Base-by-base conservation (phyloP, 768 basidiomycete genomes). In the Mrakia gelida region DNA sequence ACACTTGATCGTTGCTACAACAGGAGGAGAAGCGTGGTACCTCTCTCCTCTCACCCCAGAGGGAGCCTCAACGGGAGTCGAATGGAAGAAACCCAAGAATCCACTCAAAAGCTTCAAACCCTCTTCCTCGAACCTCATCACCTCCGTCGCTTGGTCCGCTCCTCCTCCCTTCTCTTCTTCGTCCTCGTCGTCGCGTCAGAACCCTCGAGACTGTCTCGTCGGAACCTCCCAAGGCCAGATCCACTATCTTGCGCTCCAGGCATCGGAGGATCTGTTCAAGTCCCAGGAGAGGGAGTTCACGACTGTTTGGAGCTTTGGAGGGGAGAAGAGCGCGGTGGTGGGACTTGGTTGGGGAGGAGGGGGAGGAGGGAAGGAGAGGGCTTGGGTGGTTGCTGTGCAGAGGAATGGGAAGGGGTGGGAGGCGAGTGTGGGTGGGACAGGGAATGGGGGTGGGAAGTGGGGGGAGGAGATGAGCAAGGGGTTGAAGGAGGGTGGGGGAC, bases 21-120 rank as follows among this genome's bases (percentile, higher is more conserved):
- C 86, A 18, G 90, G 93, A 81, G 94, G 94, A 72, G 95, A 99
- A 83, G 95, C 93, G 79, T 98, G 92, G 90, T 98, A 98, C 83
- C 86, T 95, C 5, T 94, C 90, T 82, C 87, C n/a, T 2, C 21
- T 41, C 6, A 21, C 10, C 21, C 75, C 43, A n/a, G 75, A 56
- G 54, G 63, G 43, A 41, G 41, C 43, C 0, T 13, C 52, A 62
- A 2, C 28, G 9, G 49, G 49, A 21, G 45, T 2, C 21, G 26
- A 34, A 26, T 75, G 75, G 75, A 75, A 62, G 65, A 75, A 75
- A 34, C 75, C 75, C 23, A 75, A 75, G 28, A 41, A 30, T 63
- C 91, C 88, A 63, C 86, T 98, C 74, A 91, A 92, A 82, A 86
- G 87, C 11, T 91, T 95, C 84, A 91, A 92, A 83, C 90, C 93